Evolutionary conservation across 2,329 filamentous ascomycete genomes (phyloP).

Genomic region (Calonectria hawksworthii): DNA sequence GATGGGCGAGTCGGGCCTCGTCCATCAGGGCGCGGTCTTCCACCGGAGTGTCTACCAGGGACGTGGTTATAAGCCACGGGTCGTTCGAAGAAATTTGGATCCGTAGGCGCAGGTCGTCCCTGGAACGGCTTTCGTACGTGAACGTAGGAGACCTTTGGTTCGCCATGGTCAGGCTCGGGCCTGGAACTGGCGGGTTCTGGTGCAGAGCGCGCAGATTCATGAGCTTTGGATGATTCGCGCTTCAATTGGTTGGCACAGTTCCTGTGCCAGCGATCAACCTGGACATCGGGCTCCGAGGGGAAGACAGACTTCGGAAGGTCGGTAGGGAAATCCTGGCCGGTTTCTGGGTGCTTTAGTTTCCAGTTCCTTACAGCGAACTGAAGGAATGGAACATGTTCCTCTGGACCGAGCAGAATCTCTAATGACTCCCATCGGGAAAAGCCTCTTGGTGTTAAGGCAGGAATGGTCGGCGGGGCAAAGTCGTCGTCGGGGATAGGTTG

Average conservation of each 20-base stretch:
- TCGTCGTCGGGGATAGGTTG: constrained; percentile 78
- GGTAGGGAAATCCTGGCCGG: constrained; percentile 75
- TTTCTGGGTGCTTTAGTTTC: constrained; percentile 80
- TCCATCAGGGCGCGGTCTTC: constrained; percentile 42
- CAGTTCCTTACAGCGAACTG: constrained; percentile 85
- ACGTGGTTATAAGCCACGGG: constrained; percentile 58
- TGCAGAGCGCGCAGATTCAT: constrained; percentile 42
- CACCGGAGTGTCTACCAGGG: constrained; percentile 52
- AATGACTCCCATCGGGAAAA: constrained; percentile 96
- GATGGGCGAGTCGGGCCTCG: constrained; percentile 50
- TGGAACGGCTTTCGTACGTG: constrained; percentile 51
- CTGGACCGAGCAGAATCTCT: constrained; percentile 87
- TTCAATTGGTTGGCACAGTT: constrained; percentile 79
- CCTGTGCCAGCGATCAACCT: constrained; percentile 91
- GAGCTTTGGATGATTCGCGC: constrained; percentile 65
- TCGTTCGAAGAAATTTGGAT: constrained; percentile 51
- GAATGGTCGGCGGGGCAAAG: constrained; percentile 82
- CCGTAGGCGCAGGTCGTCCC: constrained; percentile 47
- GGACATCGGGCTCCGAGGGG: constrained; percentile 79
- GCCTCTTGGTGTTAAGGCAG: constrained; percentile 84
- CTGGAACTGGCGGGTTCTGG: constrained; percentile 40
- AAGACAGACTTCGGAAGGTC: constrained; percentile 74
- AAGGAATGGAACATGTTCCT: constrained; percentile 88
- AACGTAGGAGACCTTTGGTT: constrained; percentile 56
- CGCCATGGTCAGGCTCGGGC: constrained; percentile 47